Evolutionary conservation across 2,329 filamentous ascomycete species (phyloP), one percentile per base, ranked within the genome.

Genomic region (Paecilomyces fulvus): DNA sequence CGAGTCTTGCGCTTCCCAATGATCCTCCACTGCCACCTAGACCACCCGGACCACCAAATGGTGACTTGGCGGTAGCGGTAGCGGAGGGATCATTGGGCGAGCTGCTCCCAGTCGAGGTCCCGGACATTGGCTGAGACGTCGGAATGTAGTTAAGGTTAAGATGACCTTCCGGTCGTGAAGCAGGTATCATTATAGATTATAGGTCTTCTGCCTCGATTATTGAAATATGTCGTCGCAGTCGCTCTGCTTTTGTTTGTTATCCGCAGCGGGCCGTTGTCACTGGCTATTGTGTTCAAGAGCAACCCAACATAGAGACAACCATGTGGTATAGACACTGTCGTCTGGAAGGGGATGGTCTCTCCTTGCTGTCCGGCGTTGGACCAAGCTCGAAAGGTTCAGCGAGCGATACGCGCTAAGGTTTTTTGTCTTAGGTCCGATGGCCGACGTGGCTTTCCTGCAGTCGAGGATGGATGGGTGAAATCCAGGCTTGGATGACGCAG

Each of bases 141-240:
- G 83, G 81, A 72, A 89, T 83, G 75, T 90, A 92, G 77, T 89
- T 89, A 75, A 94, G 84, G 72, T 87, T 87, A 79, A 94, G 83
- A 74, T 92, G 89, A 68, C 81, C 80, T 73, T 95, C 90, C 69
- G 89, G 84, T 83, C 90, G 87, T 74, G 87, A 81, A 57, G 78
- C 72, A 77, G 83, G 89, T 80, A 89, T 88, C 91, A 96, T 95
- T 91, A 92, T 91, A 83, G 80, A 91, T 91, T 91, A 89, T 65
- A 63, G 55, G 59, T 54, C 46, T 30, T 30, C 25, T 33, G 53
- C 33, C 30, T 25, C 28, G 37, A 53, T 31, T 49, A 48, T 54
- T 33, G 49, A 54, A 51, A 49, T 55, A 21, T 21, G 21, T 21
- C 21, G 21, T 21, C 21, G 21, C 21, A 53, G 52, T 30, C 49